These are phyloP conservation scores for Pulveroboletus sp. DNA, from an alignment of 768 basidiomycete genomes.

Conservation along the genomic window DNA sequence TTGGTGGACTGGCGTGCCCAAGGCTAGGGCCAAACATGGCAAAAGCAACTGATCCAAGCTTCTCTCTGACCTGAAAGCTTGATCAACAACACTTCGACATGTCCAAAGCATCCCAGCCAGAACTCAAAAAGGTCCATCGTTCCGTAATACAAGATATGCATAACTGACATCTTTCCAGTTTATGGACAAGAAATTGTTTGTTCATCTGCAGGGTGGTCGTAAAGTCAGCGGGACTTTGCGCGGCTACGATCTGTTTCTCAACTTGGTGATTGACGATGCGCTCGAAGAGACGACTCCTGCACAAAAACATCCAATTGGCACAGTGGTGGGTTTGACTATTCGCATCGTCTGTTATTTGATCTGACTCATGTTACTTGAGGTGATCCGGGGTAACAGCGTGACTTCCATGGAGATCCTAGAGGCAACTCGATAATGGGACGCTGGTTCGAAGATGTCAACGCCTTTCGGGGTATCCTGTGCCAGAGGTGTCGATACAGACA, in stretches of 20 bases:
- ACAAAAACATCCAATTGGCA: slow-evolving; percentile 88
- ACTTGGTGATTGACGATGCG: slow-evolving; percentile 95
- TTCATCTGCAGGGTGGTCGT: slow-evolving; percentile 91
- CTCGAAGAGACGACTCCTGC: slow-evolving; percentile 88
- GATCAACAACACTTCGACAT: slow-evolving; percentile 38
- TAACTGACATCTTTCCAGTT: slow-evolving; percentile 51
- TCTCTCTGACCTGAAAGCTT: too few species aligned
- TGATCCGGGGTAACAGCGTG: slow-evolving; percentile 95
- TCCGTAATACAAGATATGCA: background rate
- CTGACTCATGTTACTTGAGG: slow-evolving; percentile 45
- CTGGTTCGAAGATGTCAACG: background rate
- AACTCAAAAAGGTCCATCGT: slow-evolving; percentile 89
- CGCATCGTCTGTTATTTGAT: background rate
- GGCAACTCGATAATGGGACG: slow-evolving; percentile 41
- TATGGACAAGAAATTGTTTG: slow-evolving; percentile 97
- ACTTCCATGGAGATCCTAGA: slow-evolving; percentile 92
- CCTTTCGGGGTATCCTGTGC: too few species aligned
- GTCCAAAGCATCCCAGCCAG: slow-evolving; percentile 96
- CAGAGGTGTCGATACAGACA: too few species aligned
- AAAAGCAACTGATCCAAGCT: slow-evolving; percentile 29
- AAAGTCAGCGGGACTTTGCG: slow-evolving; percentile 94
- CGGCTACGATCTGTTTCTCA: slow-evolving; percentile 98
- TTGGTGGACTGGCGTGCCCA: background rate
- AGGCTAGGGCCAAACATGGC: slow-evolving; percentile 27
- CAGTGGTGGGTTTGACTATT: slow-evolving; percentile 65